Evolutionary conservation across 306 rosid genomes (phyloP).

Genomic region (Acacia confusa): DNA sequence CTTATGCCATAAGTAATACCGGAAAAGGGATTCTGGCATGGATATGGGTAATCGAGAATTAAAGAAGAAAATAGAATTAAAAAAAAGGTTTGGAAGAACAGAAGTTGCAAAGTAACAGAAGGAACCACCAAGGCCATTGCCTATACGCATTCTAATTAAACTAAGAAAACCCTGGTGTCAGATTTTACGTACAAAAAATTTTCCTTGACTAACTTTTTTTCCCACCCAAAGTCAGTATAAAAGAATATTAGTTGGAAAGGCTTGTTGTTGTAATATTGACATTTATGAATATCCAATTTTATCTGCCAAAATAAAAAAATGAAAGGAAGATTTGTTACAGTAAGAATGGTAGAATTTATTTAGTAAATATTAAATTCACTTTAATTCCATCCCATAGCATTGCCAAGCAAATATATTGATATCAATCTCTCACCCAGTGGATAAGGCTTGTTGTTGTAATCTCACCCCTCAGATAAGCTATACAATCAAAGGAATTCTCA

Average conservation of each 20-base stretch:
- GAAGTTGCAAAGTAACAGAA: not conserved
- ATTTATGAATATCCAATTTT: constrained; percentile 22
- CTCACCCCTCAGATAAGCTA: not conserved
- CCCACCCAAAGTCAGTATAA: not conserved
- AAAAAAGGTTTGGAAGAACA: not conserved
- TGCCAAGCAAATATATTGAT: not conserved
- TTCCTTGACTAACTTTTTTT: not conserved
- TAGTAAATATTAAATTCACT: not conserved
- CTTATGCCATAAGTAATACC: constrained; percentile 21
- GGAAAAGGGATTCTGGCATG: not conserved
- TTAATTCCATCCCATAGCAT: not conserved
- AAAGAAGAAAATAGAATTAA: constrained; percentile 14
- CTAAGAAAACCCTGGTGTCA: not conserved
- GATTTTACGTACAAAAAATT: not conserved
- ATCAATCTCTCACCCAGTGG: not conserved
- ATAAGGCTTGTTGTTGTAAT: not conserved
- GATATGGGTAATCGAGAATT: not conserved
- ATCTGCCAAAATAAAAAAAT: constrained; percentile 17
- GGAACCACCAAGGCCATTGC: not conserved
- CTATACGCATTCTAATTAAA: not conserved
- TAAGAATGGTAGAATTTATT: not conserved
- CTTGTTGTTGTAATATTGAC: constrained; percentile 10
- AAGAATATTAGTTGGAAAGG: constrained; percentile 6
- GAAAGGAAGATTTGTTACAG: constrained; percentile 7
- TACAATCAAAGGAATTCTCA: not conserved